These are phyloP conservation scores for Nemania sp. DNA, from an alignment of 2,329 filamentous ascomycete genomes.

Conservation along the genomic window DNA sequence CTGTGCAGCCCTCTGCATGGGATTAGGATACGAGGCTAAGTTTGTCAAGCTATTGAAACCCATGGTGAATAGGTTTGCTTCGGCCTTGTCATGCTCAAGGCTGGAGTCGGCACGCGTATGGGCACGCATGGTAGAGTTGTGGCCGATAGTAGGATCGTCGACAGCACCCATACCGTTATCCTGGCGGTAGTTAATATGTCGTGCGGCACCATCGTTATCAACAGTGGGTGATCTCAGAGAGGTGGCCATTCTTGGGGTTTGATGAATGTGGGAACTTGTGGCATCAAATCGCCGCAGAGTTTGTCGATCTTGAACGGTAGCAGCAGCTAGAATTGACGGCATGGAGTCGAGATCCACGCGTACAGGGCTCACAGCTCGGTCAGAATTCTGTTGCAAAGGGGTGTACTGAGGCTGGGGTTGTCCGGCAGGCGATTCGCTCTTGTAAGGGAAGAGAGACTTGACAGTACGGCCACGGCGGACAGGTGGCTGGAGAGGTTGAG, in stretches of 20 bases:
- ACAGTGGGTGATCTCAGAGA: neutral
- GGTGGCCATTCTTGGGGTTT: neutral
- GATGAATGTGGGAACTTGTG: neutral
- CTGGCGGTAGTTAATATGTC: neutral
- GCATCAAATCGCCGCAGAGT: slow-evolving; percentile 23
- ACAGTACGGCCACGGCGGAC: slow-evolving; percentile 54
- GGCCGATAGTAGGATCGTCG: neutral
- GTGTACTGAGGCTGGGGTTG: slow-evolving; percentile 49
- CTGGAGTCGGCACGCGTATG: slow-evolving; percentile 31
- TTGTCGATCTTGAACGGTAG: slow-evolving; percentile 8
- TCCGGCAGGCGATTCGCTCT: slow-evolving; percentile 31
- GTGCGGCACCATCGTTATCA: neutral
- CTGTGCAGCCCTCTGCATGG: slow-evolving; percentile 57
- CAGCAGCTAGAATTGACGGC: slow-evolving; percentile 1
- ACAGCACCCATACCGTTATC: neutral
- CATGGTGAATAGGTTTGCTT: slow-evolving; percentile 48
- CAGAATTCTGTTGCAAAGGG: slow-evolving; percentile 59
- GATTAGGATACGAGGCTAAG: slow-evolving; percentile 61
- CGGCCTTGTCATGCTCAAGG: slow-evolving; percentile 37
- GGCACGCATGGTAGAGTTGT: neutral
- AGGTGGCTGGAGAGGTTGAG: slow-evolving; percentile 55
- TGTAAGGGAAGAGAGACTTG: slow-evolving; percentile 47
- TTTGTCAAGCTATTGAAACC: slow-evolving; percentile 58
- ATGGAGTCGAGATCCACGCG: slow-evolving; percentile 1
- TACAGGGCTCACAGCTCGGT: slow-evolving; percentile 53